Conservation (phyloP, 345 rosid species). For the Durio zibethinus region DNA sequence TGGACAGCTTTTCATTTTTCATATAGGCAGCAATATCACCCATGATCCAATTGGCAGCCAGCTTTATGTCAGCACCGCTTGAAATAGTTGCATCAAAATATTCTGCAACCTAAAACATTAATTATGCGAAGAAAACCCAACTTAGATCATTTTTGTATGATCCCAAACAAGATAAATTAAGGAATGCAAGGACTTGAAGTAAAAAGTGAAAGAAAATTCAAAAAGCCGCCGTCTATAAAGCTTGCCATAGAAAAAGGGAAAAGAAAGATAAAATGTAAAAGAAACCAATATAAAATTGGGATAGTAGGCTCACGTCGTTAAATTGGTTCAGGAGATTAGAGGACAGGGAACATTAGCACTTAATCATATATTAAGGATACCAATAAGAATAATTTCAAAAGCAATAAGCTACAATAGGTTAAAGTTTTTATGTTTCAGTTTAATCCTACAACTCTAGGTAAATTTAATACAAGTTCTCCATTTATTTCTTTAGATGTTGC, state of each 20-base stretch:
- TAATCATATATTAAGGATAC: not conserved
- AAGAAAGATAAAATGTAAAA: not conserved
- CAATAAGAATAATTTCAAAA: not conserved
- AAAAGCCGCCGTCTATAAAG: not conserved
- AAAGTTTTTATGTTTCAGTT: not conserved
- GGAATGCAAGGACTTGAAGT: not conserved
- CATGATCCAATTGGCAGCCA: conserved; percentile 87
- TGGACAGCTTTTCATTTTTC: conserved; percentile 78
- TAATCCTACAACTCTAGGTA: not conserved
- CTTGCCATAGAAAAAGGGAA: not conserved
- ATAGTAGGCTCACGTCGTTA: not conserved
- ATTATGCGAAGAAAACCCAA: not conserved
- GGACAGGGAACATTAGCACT: not conserved
- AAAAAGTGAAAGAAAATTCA: not conserved
- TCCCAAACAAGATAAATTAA: not conserved
- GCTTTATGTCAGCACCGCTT: conserved; percentile 58
- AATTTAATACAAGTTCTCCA: not conserved
- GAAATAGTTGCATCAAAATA: conserved; percentile 78
- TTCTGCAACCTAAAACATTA: conserved; percentile 57
- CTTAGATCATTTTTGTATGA: not conserved
- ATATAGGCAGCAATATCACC: conserved; percentile 85
- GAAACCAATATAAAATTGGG: not conserved
- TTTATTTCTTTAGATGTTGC: not conserved
- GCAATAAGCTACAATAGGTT: not conserved
- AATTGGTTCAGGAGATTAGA: not conserved